A percentile compares a stretch with the other conserved stretches of the same genome.
These are phyloP conservation scores for Sicyos edulis DNA, from an alignment of 306 rosid genomes.

Conservation along the genomic window DNA sequence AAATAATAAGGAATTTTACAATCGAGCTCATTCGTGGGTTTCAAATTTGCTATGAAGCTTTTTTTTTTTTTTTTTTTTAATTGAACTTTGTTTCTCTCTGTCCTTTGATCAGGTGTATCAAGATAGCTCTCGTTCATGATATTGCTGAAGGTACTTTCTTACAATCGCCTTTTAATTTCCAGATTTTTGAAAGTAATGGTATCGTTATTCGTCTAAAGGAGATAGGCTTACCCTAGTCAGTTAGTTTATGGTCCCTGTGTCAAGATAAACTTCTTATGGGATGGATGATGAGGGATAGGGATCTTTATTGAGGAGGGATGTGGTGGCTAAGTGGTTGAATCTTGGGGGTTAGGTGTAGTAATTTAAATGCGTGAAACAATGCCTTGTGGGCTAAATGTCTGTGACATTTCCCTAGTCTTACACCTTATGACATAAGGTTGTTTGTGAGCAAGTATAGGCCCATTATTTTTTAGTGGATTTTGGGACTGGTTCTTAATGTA, in stretches of 20 bases:
- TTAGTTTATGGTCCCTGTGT: not conserved
- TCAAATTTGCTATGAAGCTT: not conserved
- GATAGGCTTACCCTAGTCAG: not conserved
- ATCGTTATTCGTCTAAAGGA: not conserved
- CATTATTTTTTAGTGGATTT: not conserved
- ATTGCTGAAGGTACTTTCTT: conserved; percentile 76
- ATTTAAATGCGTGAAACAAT: not conserved
- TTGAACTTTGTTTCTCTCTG: conserved; percentile 22
- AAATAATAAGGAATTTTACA: no score
- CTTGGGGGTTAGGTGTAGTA: not conserved
- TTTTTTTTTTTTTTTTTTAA: conserved; percentile 2
- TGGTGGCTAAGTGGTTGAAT: not conserved
- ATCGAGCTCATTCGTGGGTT: no score
- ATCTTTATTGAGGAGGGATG: not conserved
- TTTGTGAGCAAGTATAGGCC: not conserved
- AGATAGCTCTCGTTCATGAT: conserved; percentile 90
- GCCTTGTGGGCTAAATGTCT: not conserved
- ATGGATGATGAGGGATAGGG: not conserved
- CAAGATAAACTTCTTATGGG: not conserved
- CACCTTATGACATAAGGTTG: not conserved
- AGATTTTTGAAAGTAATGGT: not conserved
- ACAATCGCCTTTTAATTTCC: not conserved
- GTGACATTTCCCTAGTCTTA: not conserved
- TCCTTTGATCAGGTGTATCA: conserved; percentile 59
- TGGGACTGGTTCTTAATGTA: not conserved